Percentiles rank a stretch among this genome's conserved stretches.
Conservation (phyloP, 2,329 filamentous ascomycete species). For the Paecilomyces niveus region DNA sequence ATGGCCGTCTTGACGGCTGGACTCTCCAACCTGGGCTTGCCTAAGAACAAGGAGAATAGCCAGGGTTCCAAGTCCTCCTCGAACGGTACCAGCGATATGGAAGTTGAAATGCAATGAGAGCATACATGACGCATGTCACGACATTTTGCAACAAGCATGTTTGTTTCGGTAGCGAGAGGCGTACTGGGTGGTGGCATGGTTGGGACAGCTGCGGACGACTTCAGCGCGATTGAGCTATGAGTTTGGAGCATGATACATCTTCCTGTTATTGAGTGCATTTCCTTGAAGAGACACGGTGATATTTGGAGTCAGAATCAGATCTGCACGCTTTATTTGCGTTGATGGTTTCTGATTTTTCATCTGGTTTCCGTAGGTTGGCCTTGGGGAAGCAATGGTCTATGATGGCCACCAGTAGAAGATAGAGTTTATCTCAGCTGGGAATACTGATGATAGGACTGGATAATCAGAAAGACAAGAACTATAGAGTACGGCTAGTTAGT, state of each 20-base stretch:
- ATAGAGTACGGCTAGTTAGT: not conserved
- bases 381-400: no score
- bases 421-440: not conserved
- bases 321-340: not conserved
- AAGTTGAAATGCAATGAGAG: conserved; percentile 45
- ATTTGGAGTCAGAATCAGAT: not conserved
- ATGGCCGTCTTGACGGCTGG: conserved; percentile 40
- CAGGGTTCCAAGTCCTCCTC: conserved; percentile 16
- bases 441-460: not conserved
- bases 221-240: not conserved
- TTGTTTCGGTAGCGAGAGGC: conserved; percentile 1
- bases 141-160: not conserved
- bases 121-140: not conserved
- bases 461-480: not conserved
- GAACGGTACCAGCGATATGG: conserved; percentile 29
- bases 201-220: not conserved
- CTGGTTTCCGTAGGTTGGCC: not conserved
- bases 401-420: not conserved
- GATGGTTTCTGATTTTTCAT: not conserved
- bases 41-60: conserved; percentile 22
- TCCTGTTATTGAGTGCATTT: not conserved
- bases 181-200: not conserved
- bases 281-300: not conserved
- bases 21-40: conserved; percentile 38
- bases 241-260: not conserved